Evolutionary conservation across 306 rosid species (phyloP), one percentile per base, ranked within the genome.

Genomic region (Sesbania bispinosa): DNA sequence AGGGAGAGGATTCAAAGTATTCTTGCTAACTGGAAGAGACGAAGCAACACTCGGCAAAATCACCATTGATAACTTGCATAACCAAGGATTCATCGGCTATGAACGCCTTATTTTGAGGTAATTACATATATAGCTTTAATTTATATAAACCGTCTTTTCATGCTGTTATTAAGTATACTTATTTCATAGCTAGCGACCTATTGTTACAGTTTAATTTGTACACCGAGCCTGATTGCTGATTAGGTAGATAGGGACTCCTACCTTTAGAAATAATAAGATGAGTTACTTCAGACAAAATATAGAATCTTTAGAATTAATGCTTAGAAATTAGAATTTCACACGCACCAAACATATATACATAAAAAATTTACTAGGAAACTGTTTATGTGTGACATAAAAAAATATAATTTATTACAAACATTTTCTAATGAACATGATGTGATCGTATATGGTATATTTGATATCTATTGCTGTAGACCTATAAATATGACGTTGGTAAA

Each of bases 31-130:
- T 0, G 98, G 98, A 2, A 86, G 98, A 81, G 82, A 87, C 65
- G 57, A 87, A 50, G 78, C 73, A 21, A 82, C 81, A 4, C 79
- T 90, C 4, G 74, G 73, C 26, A 50, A 75, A 50, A 78, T 81
- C 74, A 93, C 98, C 32, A 36, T 9, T n/a, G 43, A 68, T 43
- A 93, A 93, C 69, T 79, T 93, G 84, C 83, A 14, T 5, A 80
- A 38, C 5, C 86, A 88, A 45, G 98, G 98, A 0, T 93, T 90
- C 74, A 29, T 62, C 10, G 90, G 85, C 48, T 93, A 90, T n/a
- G 65, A 85, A 14, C 87, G 89, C 19, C 89, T 93, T n/a, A 82
- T 90, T 47, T 14, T 88, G 58, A 88, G 96, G 98, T 93, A 82
- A 80, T 45, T 36, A 58, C 10, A n/a, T 57, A 19, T 10, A 43